Conservation (phyloP, 2,329 filamentous ascomycete genomes). For the Sporothrix pallida region DNA sequence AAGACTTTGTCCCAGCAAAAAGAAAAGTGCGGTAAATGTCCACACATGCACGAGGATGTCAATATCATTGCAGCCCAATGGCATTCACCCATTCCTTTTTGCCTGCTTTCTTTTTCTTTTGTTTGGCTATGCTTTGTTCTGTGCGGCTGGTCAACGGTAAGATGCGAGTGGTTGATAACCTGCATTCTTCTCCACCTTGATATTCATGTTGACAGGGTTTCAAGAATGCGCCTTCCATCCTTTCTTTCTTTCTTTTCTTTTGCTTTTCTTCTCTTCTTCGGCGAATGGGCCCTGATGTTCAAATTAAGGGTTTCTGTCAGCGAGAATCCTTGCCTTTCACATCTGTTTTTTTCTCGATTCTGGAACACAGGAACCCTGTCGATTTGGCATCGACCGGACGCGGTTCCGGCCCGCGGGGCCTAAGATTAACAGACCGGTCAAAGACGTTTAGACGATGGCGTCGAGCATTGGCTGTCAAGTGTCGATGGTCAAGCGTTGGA, state of each 20-base stretch:
- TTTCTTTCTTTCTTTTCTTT: not conserved
- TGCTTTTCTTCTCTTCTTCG: not conserved
- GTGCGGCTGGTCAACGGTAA: not conserved
- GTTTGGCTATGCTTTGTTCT: not conserved
- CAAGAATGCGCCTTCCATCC: too few relatives aligned
- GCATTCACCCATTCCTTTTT: not conserved
- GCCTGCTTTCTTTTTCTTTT: not conserved
- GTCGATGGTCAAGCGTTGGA: not conserved
- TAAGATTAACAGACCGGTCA: not conserved
- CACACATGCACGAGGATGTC: not conserved
- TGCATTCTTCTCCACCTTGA: not conserved
- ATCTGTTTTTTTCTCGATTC: not conserved
- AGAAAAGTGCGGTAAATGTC: constrained; percentile 13
- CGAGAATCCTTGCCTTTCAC: not conserved
- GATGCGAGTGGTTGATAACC: not conserved
- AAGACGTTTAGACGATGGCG: not conserved
- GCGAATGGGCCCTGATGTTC: not conserved
- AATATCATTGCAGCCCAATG: not conserved
- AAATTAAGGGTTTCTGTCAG: not conserved
- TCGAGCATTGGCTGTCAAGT: not conserved
- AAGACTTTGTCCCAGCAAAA: not conserved
- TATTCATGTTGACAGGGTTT: not conserved
- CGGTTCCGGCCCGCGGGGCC: not conserved
- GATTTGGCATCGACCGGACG: not conserved
- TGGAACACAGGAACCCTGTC: not conserved